Base-by-base conservation (phyloP, 768 basidiomycete genomes). In the Leccinum aurantiacum region DNA sequence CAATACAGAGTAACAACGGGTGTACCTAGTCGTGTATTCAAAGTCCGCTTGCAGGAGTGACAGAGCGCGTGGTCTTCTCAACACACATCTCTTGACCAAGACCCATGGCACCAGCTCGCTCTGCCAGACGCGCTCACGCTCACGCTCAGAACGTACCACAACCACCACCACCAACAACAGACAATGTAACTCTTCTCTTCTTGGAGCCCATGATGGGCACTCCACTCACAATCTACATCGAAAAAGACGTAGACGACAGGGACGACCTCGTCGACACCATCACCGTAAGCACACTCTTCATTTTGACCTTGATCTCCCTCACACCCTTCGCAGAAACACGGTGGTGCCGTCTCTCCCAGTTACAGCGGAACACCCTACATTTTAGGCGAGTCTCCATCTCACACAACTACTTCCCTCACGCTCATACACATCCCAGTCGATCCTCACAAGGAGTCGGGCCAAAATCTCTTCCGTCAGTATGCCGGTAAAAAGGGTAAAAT, bases 61-160 rank as follows among this genome's bases (percentile, higher is more conserved):
- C 67, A 57, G 49, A 31, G 48, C 51, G 52, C 44, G 67, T 67
- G 67, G 47, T 25, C 58, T 33, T 29, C 31, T 31, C 10, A 13
- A 13, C 33, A 13, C 11, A 13, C 14, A 46, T 65, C 60, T 65
- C 59, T 65, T 63, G 59, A 65, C 67, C 66, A 64, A 79, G 88
- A 89, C 88, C 88, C 88, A 90, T 90, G 88, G 88, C 88, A 89
- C 88, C 88, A 78, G 83, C 82, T 71, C 86, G 86, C 75, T 77
- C 84, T 73, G 78, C 80, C 63, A 77, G 82, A 71, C 84, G 82
- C 74, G 71, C 74, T 71, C 80, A 81, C 73, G 70, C 74, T 71
- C 80, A 81, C 61, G 63, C 55, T 61, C 71, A 61, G 68, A 56
- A 72, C 56, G 66, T 29, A 29, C 29, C 29, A 29, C 29, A 9